Conservation (phyloP, 2,329 filamentous ascomycete genomes). For the Bimuria novae-zelandiae region DNA sequence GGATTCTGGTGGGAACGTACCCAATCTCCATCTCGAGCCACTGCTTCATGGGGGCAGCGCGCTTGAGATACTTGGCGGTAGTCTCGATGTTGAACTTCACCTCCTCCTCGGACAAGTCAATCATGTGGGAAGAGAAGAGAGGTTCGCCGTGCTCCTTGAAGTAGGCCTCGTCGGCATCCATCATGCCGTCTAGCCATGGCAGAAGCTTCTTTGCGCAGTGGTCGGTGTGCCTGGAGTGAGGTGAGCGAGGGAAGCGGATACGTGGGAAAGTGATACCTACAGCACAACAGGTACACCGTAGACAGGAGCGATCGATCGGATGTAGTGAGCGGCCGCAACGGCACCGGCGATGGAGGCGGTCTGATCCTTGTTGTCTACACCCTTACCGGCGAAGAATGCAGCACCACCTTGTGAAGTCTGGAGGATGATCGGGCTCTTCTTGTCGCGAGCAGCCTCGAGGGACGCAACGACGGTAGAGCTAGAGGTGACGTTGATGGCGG, state of each 20-base stretch:
- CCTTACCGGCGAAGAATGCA: constrained; percentile 73
- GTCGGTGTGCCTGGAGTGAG: constrained; percentile 73
- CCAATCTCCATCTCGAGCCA: constrained; percentile 98
- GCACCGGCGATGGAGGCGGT: constrained; percentile 85
- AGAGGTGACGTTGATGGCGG: constrained; percentile 68
- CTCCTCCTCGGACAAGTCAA: constrained; percentile 83
- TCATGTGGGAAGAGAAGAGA: constrained; percentile 97
- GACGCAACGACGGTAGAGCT: constrained; percentile 79
- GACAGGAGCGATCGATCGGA: constrained; percentile 80
- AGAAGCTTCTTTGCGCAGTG: constrained; percentile 99
- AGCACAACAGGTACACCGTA: constrained; percentile 85
- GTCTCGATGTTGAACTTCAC: constrained; percentile 91
- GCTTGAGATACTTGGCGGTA: constrained; percentile 91
- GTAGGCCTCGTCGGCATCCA: constrained; percentile 91
- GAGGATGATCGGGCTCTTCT: constrained; percentile 88
- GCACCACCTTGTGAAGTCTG: constrained; percentile 81
- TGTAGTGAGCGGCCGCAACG: constrained; percentile 85
- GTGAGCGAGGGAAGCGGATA: not conserved
- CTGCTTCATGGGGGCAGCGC: constrained; percentile 91
- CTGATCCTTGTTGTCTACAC: constrained; percentile 62
- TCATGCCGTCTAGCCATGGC: constrained; percentile 79
- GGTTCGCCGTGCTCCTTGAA: constrained; percentile 93
- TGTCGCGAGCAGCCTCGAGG: constrained; percentile 92
- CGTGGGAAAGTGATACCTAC: constrained; percentile 15
- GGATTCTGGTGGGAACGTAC: constrained; percentile 56